phyloP scores from a whole-genome alignment of 805 yeast species.

The Starmerella khaoyaiensis region DNA sequence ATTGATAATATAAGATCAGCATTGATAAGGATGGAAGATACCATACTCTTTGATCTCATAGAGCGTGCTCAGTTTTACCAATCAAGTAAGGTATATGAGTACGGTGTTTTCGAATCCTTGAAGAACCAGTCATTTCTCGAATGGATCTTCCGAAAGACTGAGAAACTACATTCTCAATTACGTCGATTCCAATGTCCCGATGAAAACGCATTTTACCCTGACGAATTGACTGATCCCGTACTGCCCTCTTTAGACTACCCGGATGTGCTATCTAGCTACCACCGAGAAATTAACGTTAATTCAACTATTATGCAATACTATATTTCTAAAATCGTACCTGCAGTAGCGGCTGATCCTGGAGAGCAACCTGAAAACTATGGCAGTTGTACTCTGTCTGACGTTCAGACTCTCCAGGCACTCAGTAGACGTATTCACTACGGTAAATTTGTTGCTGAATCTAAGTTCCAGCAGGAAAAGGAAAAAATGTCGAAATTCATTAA shows the following conservation, averaged over 20 bases:
- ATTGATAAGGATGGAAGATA: slow-evolving; percentile 88
- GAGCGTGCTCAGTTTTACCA: slow-evolving; percentile 82
- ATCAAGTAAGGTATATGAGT: slow-evolving; percentile 61
- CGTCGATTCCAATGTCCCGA: slow-evolving; percentile 92
- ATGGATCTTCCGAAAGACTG: slow-evolving; percentile 69
- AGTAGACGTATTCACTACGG: slow-evolving; percentile 94
- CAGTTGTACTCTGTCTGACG: slow-evolving; percentile 71
- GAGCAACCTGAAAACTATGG: slow-evolving; percentile 83
- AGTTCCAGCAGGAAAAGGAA: slow-evolving; percentile 57
- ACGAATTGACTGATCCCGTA: slow-evolving; percentile 47
- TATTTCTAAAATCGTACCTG: slow-evolving; percentile 61
- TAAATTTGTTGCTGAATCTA: slow-evolving; percentile 93
- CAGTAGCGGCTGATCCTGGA: slow-evolving; percentile 49
- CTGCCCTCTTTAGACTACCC: slow-evolving; percentile 75
- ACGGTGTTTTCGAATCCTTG: slow-evolving; percentile 48
- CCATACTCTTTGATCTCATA: slow-evolving; percentile 81
- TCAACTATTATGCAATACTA: slow-evolving; percentile 53
- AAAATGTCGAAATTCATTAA: slow-evolving; percentile 51
- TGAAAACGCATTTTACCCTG: slow-evolving; percentile 79
- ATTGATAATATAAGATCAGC: slow-evolving; percentile 72
- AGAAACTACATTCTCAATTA: slow-evolving; percentile 60
- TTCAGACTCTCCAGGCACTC: slow-evolving; percentile 74
- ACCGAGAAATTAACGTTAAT: slow-evolving; percentile 66
- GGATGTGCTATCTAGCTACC: slow-evolving; percentile 57
- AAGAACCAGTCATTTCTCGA: slow-evolving; percentile 67